Percentiles rank a stretch among this genome's conserved stretches.
Conservation (phyloP, 2,329 filamentous ascomycete species). For the Lasiodiplodia gonubiensis region DNA sequence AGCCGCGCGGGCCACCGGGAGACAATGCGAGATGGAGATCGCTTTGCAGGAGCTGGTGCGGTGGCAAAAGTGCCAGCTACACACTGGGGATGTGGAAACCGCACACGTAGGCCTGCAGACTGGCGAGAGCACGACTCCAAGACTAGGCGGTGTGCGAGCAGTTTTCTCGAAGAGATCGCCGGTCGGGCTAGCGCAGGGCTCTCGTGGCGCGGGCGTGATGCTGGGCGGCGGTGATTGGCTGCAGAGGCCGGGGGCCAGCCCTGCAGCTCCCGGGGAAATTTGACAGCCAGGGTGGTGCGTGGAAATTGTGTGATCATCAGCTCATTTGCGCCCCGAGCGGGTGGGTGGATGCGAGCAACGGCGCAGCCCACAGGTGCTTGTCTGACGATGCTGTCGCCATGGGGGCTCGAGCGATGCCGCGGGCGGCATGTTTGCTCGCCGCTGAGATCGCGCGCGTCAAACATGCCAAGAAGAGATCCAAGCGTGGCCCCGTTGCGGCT, state of each 20-base stretch:
- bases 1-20: constrained; percentile 7
- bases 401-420: constrained; percentile 4
- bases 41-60: constrained; percentile 15
- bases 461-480: constrained; percentile 13
- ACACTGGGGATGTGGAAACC: constrained; percentile 18
- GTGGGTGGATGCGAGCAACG: neutral
- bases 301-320: constrained; percentile 26
- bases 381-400: constrained; percentile 26
- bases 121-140: neutral
- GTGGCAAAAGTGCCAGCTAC: constrained; percentile 19
- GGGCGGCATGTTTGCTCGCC: constrained; percentile 5
- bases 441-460: constrained; percentile 8
- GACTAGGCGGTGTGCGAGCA: neutral
- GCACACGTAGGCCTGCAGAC: constrained; percentile 13
- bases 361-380: constrained; percentile 18
- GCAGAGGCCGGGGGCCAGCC: constrained; percentile 17
- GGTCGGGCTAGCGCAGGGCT: constrained; percentile 8
- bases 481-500: neutral
- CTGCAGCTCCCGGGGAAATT: constrained; percentile 25
- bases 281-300: constrained; percentile 5
- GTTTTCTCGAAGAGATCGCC: constrained; percentile 25
- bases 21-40: constrained; percentile 21
- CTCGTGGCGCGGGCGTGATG: neutral
- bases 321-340: constrained; percentile 12
- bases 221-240: constrained; percentile 8